Conservation (phyloP, 2,329 filamentous ascomycete species). For the Arthrobotrys musiformis region DNA sequence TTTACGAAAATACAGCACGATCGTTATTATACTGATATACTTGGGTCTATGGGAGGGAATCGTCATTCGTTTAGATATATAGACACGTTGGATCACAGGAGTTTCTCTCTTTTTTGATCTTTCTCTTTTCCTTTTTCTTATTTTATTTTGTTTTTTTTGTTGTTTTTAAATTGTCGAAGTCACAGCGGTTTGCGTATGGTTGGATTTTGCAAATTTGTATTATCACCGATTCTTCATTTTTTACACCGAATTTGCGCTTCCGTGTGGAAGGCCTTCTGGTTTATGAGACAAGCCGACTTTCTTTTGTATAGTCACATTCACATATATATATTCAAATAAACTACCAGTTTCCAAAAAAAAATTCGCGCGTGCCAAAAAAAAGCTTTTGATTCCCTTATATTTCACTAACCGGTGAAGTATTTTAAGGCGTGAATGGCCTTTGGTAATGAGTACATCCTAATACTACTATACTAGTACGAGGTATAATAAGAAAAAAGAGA, state of each 20-base stretch:
- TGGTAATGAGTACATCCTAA: too few species aligned
- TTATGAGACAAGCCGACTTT: neutral
- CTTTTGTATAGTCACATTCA: too few species aligned
- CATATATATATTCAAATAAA: too few species aligned
- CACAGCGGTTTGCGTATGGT: neutral
- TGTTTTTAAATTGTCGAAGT: neutral
- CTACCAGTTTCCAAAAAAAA: neutral
- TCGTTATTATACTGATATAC: constrained; percentile 12
- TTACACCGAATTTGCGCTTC: neutral
- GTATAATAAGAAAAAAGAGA: neutral
- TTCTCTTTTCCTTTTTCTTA: neutral
- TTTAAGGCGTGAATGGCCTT: too few species aligned
- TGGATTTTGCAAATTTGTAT: neutral
- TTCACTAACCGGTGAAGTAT: neutral
- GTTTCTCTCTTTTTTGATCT: neutral
- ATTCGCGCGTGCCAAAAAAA: too few species aligned
- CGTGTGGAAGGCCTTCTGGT: too few species aligned
- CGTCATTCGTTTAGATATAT: constrained; percentile 11
- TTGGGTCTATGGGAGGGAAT: neutral
- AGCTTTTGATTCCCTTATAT: constrained; percentile 9
- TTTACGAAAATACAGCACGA: neutral
- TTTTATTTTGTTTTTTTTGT: neutral
- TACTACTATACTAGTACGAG: too few species aligned
- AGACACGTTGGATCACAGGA: neutral
- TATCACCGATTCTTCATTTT: neutral